Percentiles rank a stretch among this genome's conserved stretches.
These are phyloP conservation scores for Kwoniella europaea DNA, from an alignment of 768 basidiomycete species.

Conservation along the genomic window DNA sequence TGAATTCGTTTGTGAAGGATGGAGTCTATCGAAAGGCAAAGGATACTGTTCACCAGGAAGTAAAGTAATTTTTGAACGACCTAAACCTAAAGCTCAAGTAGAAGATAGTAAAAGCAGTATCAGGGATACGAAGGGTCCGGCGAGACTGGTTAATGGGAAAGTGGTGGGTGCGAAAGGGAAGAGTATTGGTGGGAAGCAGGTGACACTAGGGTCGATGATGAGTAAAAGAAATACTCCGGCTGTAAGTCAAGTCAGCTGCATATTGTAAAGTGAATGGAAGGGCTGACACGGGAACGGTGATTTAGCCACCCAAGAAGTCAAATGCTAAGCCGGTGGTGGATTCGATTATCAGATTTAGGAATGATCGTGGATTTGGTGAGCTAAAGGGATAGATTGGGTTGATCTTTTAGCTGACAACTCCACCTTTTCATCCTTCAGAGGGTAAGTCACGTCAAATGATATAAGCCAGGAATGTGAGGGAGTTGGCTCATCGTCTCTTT, in stretches of 20 bases:
- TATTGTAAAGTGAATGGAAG: background rate
- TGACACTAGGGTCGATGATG: slow-evolving; percentile 54
- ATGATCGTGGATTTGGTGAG: slow-evolving; percentile 51
- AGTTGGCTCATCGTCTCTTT: background rate
- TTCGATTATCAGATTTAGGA: slow-evolving; percentile 53
- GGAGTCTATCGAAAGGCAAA: slow-evolving; percentile 56
- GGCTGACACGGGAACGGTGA: background rate
- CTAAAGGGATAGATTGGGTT: background rate
- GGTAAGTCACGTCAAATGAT: slow-evolving; percentile 9
- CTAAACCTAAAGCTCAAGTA: slow-evolving; percentile 36
- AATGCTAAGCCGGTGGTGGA: slow-evolving; percentile 47
- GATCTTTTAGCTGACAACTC: background rate
- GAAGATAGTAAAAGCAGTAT: slow-evolving; percentile 29
- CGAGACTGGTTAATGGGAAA: slow-evolving; percentile 54
- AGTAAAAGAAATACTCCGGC: slow-evolving; percentile 38
- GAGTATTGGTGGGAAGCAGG: slow-evolving; percentile 46
- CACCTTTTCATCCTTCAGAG: slow-evolving; percentile 6
- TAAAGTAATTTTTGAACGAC: slow-evolving; percentile 51
- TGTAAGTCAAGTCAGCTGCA: slow-evolving; percentile 16
- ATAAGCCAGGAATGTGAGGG: background rate
- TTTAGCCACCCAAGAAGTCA: slow-evolving; percentile 30
- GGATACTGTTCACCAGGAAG: slow-evolving; percentile 53
- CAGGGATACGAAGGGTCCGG: slow-evolving; percentile 38
- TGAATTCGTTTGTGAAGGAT: slow-evolving; percentile 55
- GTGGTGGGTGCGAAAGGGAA: slow-evolving; percentile 47